Evolutionary conservation across 78 protist genomes (phyloP).

Genomic region (Dictyostelium citrinum): DNA sequence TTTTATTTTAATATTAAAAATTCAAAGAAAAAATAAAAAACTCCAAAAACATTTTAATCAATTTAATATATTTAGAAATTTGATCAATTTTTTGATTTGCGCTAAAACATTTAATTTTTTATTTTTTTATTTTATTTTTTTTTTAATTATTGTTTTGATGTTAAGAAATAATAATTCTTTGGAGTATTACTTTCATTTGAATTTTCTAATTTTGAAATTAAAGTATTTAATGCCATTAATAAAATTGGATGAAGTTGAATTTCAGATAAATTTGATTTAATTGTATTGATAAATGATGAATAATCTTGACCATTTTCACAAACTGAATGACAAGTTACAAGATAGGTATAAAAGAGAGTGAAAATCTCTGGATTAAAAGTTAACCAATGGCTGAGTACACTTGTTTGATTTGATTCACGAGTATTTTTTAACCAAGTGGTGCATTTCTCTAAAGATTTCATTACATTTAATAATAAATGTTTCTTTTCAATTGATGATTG

Average conservation of each 20-base stretch:
- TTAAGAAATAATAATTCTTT: conserved; percentile 13
- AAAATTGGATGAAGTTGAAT: conserved; percentile 1
- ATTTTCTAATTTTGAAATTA: background rate
- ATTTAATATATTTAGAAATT: too few species aligned
- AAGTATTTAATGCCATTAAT: background rate
- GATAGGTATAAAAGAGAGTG: conserved; percentile 14
- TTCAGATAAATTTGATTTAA: background rate
- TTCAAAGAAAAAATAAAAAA: background rate
- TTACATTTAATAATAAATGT: background rate
- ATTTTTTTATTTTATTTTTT: background rate
- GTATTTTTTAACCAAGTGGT: conserved; percentile 29
- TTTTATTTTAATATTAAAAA: too few species aligned
- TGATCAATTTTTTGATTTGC: too few species aligned
- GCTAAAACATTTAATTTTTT: background rate
- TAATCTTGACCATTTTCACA: background rate
- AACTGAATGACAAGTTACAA: background rate
- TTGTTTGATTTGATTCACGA: background rate
- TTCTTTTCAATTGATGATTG: background rate
- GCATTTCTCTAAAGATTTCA: background rate
- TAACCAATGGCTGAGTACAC: conserved; percentile 40
- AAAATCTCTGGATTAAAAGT: conserved; percentile 27
- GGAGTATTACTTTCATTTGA: background rate
- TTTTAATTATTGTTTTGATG: background rate
- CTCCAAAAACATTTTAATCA: too few species aligned
- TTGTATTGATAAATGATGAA: background rate